Evolutionary conservation across 23 red algal genomes (phyloP).

Genomic region (Gracilaria vermiculophylla): DNA sequence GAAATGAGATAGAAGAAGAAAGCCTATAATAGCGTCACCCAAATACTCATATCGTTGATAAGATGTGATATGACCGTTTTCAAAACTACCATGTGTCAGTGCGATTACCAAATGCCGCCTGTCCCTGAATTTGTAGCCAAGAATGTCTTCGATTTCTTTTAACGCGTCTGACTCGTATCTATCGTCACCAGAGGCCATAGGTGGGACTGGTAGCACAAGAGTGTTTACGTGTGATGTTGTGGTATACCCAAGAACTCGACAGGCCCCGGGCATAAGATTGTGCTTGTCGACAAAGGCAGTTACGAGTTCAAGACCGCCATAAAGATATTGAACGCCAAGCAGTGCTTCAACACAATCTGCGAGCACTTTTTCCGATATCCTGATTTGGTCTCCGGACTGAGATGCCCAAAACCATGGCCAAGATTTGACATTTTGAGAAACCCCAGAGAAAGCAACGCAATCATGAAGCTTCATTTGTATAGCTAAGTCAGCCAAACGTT

Average conservation of each 20-base stretch:
- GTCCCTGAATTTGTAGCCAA: slow-evolving; percentile 59
- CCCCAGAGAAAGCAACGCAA: slow-evolving; percentile 49
- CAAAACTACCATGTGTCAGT: slow-evolving; percentile 58
- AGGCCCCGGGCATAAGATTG: slow-evolving; percentile 15
- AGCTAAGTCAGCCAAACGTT: slow-evolving; percentile 46
- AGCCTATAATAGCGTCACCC: slow-evolving; percentile 71
- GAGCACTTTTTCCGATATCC: slow-evolving; percentile 54
- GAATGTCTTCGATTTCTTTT: slow-evolving; percentile 29
- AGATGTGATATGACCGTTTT: slow-evolving; percentile 37
- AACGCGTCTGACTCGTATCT: slow-evolving; percentile 18
- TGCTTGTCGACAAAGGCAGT: slow-evolving; percentile 50
- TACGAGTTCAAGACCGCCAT: slow-evolving; percentile 42
- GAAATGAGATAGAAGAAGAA: slow-evolving; percentile 44
- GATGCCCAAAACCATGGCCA: slow-evolving; percentile 77
- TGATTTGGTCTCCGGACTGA: slow-evolving; percentile 7
- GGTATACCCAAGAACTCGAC: slow-evolving; percentile 10
- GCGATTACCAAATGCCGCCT: slow-evolving; percentile 63
- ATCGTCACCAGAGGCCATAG: slow-evolving; percentile 12
- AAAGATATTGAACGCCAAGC: slow-evolving; percentile 57
- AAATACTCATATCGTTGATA: slow-evolving; percentile 77
- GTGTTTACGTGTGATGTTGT: not conserved
- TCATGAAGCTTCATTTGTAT: slow-evolving; percentile 68
- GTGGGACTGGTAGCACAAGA: not conserved
- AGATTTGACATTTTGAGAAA: slow-evolving; percentile 50
- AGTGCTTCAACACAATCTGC: slow-evolving; percentile 73